Conservation (phyloP, 345 rosid genomes). For the Psidium friedrichsthalianum region DNA sequence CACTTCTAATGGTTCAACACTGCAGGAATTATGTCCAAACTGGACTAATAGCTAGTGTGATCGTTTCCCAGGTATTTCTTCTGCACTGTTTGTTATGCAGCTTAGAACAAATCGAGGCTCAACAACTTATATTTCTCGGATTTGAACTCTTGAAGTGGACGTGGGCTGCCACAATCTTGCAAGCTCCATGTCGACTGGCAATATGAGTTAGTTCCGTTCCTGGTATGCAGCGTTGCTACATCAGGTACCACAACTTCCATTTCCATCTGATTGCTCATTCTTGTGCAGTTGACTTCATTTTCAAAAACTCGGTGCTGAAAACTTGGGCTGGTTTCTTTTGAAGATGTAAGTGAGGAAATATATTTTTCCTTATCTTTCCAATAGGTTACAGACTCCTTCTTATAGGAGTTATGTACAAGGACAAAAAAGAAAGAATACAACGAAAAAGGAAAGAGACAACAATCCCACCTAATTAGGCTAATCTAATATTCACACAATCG, state of each 20-base stretch:
- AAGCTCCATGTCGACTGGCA: constrained; percentile 96
- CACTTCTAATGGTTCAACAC: constrained; percentile 96
- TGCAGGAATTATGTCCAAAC: constrained; percentile 89
- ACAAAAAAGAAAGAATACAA: too few relatives aligned
- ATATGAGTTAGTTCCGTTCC: constrained; percentile 76
- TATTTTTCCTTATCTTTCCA: too few relatives aligned
- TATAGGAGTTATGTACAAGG: too few relatives aligned
- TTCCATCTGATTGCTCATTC: neutral
- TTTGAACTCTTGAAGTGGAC: constrained; percentile 54
- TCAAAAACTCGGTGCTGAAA: neutral
- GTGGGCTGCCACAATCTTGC: constrained; percentile 95
- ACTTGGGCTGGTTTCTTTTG: too few relatives aligned
- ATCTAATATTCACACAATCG: too few relatives aligned
- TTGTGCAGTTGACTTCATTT: neutral
- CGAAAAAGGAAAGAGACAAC: too few relatives aligned
- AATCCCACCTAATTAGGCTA: too few relatives aligned
- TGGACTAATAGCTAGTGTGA: constrained; percentile 88
- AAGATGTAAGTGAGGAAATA: too few relatives aligned
- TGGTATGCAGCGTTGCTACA: constrained; percentile 57
- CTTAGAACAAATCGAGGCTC: neutral
- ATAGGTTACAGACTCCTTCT: too few relatives aligned
- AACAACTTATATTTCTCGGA: neutral
- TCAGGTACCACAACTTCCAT: constrained; percentile 42
- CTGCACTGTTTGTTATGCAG: neutral
- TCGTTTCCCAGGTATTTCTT: constrained; percentile 63